Conservation (phyloP, 202 grass and related monocot genomes). For the Panicum hallii region DNA sequence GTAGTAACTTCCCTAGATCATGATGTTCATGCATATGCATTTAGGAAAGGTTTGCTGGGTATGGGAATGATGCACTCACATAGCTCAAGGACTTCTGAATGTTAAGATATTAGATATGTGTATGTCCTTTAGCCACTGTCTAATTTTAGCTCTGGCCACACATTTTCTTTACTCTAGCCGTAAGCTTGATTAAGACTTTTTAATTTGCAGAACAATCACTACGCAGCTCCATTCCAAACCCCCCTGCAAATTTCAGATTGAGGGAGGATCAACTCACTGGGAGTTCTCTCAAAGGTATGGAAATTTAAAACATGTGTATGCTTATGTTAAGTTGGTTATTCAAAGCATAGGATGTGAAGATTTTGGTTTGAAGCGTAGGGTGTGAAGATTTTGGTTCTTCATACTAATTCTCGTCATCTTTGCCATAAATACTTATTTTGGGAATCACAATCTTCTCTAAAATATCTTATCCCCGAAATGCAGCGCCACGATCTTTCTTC, state of each 20-base stretch:
- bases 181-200: slow-evolving; percentile 42
- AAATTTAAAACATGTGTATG: slow-evolving; percentile 28
- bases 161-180: slow-evolving; percentile 16
- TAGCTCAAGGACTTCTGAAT: slow-evolving; percentile 25
- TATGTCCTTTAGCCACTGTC: slow-evolving; percentile 21
- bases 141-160: slow-evolving; percentile 41
- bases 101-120: background rate
- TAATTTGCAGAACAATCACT: slow-evolving; percentile 75
- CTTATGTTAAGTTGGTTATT: slow-evolving; percentile 39
- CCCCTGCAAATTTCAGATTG: slow-evolving; percentile 83
- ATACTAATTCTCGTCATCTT: background rate
- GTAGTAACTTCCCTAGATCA: no score
- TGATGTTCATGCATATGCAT: background rate
- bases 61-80: background rate
- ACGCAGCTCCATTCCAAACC: slow-evolving; percentile 77
- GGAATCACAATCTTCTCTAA: slow-evolving; percentile 11
- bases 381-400: background rate
- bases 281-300: slow-evolving; percentile 86
- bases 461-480: slow-evolving; percentile 44
- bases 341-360: background rate
- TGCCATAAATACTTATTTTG: slow-evolving; percentile 23
- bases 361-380: background rate
- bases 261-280: slow-evolving; percentile 89
- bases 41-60: slow-evolving; percentile 14
- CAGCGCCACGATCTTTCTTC: slow-evolving; percentile 96